Evolutionary conservation across 495 filamentous ascomycete genomes (phyloP).

Genomic region (Trichodelitschia bisporula): DNA sequence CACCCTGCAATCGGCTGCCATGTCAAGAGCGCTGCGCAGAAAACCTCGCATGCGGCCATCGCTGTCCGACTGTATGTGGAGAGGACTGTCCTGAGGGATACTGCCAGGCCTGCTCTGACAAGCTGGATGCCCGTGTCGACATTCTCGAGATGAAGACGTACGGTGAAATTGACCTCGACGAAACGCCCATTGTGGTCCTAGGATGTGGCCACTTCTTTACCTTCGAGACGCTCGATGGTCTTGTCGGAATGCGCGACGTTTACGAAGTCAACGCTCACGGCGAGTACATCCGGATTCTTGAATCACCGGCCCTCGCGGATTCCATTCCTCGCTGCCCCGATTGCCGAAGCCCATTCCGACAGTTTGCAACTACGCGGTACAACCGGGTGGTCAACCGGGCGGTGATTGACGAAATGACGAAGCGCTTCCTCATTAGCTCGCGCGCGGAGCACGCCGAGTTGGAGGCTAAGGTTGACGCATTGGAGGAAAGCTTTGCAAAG

Average conservation of each 20-base stretch:
- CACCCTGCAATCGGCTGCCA: slow-evolving; percentile 35
- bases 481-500: slow-evolving; percentile 1
- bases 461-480: slow-evolving; percentile 12
- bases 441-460: slow-evolving; percentile 26
- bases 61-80: too few species aligned
- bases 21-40: slow-evolving; percentile 39
- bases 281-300: too few species aligned
- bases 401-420: slow-evolving; percentile 39
- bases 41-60: slow-evolving; percentile 28
- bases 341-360: slow-evolving; percentile 36
- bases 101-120: too few species aligned
- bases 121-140: slow-evolving; percentile 16
- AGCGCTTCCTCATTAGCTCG: slow-evolving; percentile 33
- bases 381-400: slow-evolving; percentile 38
- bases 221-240: slow-evolving; percentile 33
- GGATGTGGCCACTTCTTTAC: slow-evolving; percentile 43
- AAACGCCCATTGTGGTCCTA: slow-evolving; percentile 35
- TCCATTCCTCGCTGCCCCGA: slow-evolving; percentile 26
- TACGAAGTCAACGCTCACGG: slow-evolving; percentile 27
- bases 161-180: slow-evolving; percentile 28
- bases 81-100: too few species aligned
- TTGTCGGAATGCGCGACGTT: slow-evolving; percentile 33
- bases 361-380: slow-evolving; percentile 40
- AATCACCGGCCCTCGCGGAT: slow-evolving; percentile 18
- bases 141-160: slow-evolving; percentile 25